A percentile compares a stretch with the other conserved stretches of the same genome.
Conservation (phyloP, 345 rosid genomes). For the Luvunga scandens region DNA sequence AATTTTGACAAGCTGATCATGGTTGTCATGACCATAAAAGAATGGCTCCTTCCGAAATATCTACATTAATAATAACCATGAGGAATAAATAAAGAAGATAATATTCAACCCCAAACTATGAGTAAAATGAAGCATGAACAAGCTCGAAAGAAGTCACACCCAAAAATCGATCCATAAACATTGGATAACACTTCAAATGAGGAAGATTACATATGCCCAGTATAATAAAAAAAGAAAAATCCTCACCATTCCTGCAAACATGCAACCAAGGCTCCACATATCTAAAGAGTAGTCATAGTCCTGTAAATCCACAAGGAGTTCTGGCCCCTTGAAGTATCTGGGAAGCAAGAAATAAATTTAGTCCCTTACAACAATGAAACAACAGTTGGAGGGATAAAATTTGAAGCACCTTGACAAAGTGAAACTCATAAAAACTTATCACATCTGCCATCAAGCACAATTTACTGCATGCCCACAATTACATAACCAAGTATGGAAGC, state of each 20-base stretch:
- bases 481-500: neutral
- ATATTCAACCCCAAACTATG: neutral
- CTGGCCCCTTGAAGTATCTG: slow-evolving; percentile 96
- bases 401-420: neutral
- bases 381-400: neutral
- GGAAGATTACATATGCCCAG: neutral
- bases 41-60: slow-evolving; percentile 96
- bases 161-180: neutral
- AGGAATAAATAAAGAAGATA: slow-evolving; percentile 15
- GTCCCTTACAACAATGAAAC: slow-evolving; percentile 6
- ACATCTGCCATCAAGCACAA: neutral
- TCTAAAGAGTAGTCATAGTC: slow-evolving; percentile 98
- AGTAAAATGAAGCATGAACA: neutral
- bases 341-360: slow-evolving; percentile 15
- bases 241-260: slow-evolving; percentile 99
- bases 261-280: slow-evolving; percentile 99
- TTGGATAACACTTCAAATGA: neutral
- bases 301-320: slow-evolving; percentile 89
- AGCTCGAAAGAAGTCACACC: neutral
- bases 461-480: neutral
- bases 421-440: neutral
- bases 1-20: slow-evolving; percentile 94
- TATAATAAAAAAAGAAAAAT: neutral
- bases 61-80: slow-evolving; percentile 27
- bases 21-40: slow-evolving; percentile 98